A percentile compares a stretch with the other conserved stretches of the same genome.
These are phyloP conservation scores for Hypoxylon rubiginosum DNA, from an alignment of 2,329 filamentous ascomycete species.

Conservation along the genomic window DNA sequence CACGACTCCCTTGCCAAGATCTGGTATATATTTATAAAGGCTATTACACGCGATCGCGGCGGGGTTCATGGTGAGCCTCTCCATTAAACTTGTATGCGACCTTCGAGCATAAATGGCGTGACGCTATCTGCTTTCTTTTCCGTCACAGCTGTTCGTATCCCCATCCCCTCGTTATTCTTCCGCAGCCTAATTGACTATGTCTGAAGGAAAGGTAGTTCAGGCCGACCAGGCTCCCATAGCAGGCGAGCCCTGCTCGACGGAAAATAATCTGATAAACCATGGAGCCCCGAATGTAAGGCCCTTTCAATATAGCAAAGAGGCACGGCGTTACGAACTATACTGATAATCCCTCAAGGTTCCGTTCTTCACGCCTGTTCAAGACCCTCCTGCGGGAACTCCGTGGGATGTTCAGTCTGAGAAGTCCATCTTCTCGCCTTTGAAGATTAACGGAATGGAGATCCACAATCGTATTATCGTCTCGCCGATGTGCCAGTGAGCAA, in stretches of 20 bases:
- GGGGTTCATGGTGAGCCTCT: conserved; percentile 1
- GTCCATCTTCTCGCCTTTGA: conserved; percentile 60
- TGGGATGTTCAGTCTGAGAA: conserved; percentile 38
- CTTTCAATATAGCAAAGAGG: not conserved
- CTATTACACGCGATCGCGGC: conserved; percentile 3
- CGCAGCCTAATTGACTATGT: conserved; percentile 19
- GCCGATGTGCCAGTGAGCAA: conserved; percentile 60
- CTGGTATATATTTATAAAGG: conserved; percentile 6
- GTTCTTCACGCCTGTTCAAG: conserved; percentile 41
- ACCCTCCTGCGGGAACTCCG: conserved; percentile 39
- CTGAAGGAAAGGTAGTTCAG: conserved; percentile 36
- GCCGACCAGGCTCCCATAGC: conserved; percentile 41
- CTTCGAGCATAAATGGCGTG: conserved; percentile 14
- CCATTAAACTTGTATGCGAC: not conserved
- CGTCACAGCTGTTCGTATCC: not conserved
- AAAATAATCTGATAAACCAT: conserved; percentile 42
- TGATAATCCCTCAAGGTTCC: conserved; percentile 28
- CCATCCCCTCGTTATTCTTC: not conserved
- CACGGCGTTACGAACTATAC: not conserved
- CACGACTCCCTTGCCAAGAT: conserved; percentile 15
- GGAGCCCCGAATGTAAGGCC: conserved; percentile 40
- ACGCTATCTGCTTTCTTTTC: not conserved
- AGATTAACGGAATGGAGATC: conserved; percentile 58
- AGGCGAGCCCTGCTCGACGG: conserved; percentile 37
- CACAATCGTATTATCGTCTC: conserved; percentile 62